Base-by-base conservation (phyloP, 208 protist species). In the Phytomonas sp. region DNA sequence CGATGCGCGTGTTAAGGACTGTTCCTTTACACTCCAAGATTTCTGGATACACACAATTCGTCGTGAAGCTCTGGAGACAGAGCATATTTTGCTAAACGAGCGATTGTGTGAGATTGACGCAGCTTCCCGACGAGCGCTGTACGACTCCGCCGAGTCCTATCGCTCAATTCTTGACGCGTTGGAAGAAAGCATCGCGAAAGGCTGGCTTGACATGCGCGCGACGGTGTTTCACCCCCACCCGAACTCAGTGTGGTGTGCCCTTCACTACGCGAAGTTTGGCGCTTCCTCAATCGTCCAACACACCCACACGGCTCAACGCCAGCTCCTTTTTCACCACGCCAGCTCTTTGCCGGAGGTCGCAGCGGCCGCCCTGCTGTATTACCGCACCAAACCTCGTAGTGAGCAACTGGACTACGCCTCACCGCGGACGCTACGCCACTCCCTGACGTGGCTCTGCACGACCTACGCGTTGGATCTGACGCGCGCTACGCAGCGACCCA, bases 261-360 rank as follows among this genome's bases (percentile, higher is more conserved):
- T 85, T 63, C 30, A 95, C 70, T 95, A 91, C 74, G 82, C 78
- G 66, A 95, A 95, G 79, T 95, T 89, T 66, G 91, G 88, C 19
- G 80, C 78, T 32, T 72, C 84, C 16, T 81, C 80, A 7, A 70
- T 92, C 3, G 86, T 88, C 36, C 88, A 93, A 66, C 91, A 91
- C 81, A 94, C 84, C 23, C 77, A 81, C 66, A 91, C 86, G 10
- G 81, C 84, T 30, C 69, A 75, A 30, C 84, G 88, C 2, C 84
- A 91, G 76, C 76, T 95, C 10, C 79, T 87, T 32, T 93, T 88
- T 64, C 81, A 88, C 70, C 83, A 93, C 71, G 81, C 86, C n/a
- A 68, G 77, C 26, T 82, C 79, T 0, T 61, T 77, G 34, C 79
- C 84, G 33, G 86, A 93, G 73, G 79, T 93, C 61, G 85, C 83